Evolutionary conservation across 257 asterid genomes (phyloP), one percentile per base, ranked within the genome.

Genomic region (Penstemon davidsonii): DNA sequence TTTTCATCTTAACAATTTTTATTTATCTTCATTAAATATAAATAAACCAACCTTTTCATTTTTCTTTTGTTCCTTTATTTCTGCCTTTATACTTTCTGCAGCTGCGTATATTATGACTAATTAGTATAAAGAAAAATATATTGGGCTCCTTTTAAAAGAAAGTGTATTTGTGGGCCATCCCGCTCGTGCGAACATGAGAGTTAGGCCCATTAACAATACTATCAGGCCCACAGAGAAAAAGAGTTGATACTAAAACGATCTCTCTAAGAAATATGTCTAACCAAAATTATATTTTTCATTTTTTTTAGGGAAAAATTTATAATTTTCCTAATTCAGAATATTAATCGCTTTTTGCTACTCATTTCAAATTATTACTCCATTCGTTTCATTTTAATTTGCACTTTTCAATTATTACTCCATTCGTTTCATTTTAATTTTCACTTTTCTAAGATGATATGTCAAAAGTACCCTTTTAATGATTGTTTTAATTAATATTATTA

Each of bases 161-260:
- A 66, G 75, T 64, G 65, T 36, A 69, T 42, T 15, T 46, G 91
- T 81, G 85, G 96, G 91, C 57, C 96, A 79, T 39, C 73, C 91
- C 87, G 86, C 93, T 84, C 91, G 93, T 88, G 96, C 88, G 79
- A 81, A 66, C 91, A 86, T 81, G 91, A 73, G 81, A 73, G 67
- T 53, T 18, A 81, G 85, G 91, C 84, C 96, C 91, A 83, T 77
- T 60, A 51, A 43, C 80, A 55, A 71, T 70, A 38, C 52, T 44
- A 8, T 18, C 15, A 46, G 78, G 73, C 85, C 85, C 73, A 72
- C 69, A 52, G 5, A 12, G 2, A 42, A 67, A 64, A 70, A 8
- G 64, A 13, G 60, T 49, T 66, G 2, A 25, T 2, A 25, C 33
- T 25, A 25, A 25, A 25, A 25, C 33, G 1, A 25, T 25, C 33